These are phyloP conservation scores for Erodium moschatum DNA, from an alignment of 441 rosid species.

Conservation along the genomic window DNA sequence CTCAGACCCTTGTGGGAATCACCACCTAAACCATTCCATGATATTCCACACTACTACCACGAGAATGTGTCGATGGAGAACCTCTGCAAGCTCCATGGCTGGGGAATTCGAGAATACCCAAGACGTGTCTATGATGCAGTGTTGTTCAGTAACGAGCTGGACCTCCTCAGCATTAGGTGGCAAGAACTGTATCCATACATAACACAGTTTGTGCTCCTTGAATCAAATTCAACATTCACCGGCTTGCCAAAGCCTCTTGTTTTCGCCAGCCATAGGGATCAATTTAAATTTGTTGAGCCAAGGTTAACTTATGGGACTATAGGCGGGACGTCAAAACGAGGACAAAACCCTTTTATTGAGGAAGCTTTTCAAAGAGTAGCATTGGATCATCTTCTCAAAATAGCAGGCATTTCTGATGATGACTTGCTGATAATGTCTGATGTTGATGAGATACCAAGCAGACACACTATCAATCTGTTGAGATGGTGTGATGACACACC, in stretches of 20 bases:
- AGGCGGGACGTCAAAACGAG: constrained; percentile 16
- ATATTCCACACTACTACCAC: constrained; percentile 74
- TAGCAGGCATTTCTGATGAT: neutral
- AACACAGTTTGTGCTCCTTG: constrained; percentile 8
- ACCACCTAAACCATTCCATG: constrained; percentile 75
- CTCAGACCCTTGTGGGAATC: constrained; percentile 79
- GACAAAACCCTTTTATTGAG: constrained; percentile 21
- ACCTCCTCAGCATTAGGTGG: constrained; percentile 2
- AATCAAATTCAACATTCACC: constrained; percentile 4
- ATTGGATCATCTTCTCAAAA: constrained; percentile 21
- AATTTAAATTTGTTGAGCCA: neutral
- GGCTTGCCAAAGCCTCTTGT: constrained; percentile 8
- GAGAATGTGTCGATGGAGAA: constrained; percentile 30
- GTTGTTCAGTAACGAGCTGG: constrained; percentile 18
- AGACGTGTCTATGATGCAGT: constrained; percentile 65
- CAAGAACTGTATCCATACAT: constrained; percentile 6
- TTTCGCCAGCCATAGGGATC: constrained; percentile 5
- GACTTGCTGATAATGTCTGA: constrained; percentile 10
- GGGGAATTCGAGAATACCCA: constrained; percentile 70
- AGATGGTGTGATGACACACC: constrained; percentile 23
- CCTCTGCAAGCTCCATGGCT: constrained; percentile 85
- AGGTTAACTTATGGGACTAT: constrained; percentile 16
- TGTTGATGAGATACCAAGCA: constrained; percentile 6
- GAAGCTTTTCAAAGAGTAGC: constrained; percentile 23
- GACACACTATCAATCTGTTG: constrained; percentile 9